Base-by-base conservation (phyloP, 768 basidiomycete genomes). In the Hirschioporus abietinus region DNA sequence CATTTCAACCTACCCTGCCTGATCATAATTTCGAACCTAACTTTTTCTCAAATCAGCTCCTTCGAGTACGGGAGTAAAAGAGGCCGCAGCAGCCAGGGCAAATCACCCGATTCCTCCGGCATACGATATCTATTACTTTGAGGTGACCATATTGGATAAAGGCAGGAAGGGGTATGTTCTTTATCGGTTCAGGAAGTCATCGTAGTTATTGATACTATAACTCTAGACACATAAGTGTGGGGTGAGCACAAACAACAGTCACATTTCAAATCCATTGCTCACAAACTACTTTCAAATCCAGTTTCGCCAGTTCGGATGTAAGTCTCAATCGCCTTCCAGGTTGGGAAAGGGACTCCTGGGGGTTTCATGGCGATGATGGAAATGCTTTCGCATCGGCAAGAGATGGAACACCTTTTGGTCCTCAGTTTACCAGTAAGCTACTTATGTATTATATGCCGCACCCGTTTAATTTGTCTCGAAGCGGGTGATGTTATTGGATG, bases 71-170 rank as follows among this genome's bases (percentile, higher is more conserved):
- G 86, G 86, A 17, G 93, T 95, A 65, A 87, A 87, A 67, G 95
- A 96, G 65, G 93, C 94, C 0, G 92, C 93, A 12, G 83, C 95
- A 58, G 91, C 92, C 3, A 85, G 94, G 63, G 88, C 96, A 0
- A 84, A 84, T 58, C 79, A 86, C 69, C 85, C 90, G 0, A 89
- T 96, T 62, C 96, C 96, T 1, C 82, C 89, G 0, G 88, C 90
- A 12, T 92, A 91, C 71, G 96, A 95, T 24, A 88, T 98, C 65
- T 96, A 93, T 74, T 99, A 99, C 76, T 99, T 90, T 74, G 96
- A 99, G 79, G 87, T 95, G 6, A 87, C 91, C 71, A 86, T 99
- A 61, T 74, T 90, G 7, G 87, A 90, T 73, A 92, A 92, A 72
- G 90, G 91, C 12, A 81, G 85, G 58, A 92, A 90, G 76, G 94